Percentiles rank a stretch among this genome's conserved stretches.
phyloP scores from a whole-genome alignment of 805 yeast species.

The Lachancea quebecensis region DNA sequence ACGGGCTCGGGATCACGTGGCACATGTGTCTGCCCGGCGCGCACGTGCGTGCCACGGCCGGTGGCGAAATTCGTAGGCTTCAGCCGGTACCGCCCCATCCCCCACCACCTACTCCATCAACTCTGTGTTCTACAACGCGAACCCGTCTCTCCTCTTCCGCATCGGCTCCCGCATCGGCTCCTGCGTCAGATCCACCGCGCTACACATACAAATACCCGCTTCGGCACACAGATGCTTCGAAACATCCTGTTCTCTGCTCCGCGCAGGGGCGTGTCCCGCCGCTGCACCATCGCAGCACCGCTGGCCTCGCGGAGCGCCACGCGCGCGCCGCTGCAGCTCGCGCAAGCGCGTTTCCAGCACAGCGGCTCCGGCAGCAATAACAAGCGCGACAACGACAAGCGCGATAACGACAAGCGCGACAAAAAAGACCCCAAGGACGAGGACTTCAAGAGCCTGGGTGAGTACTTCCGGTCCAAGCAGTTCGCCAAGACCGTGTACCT shows the following conservation, averaged over 20 bases:
- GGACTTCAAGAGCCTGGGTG: constrained; percentile 27
- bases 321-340: neutral
- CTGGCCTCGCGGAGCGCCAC: neutral
- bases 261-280: neutral
- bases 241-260: neutral
- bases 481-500: constrained; percentile 35
- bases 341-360: neutral
- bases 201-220: too few relatives aligned
- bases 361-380: constrained; percentile 1
- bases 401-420: constrained; percentile 14
- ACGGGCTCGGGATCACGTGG: too few relatives aligned
- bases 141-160: too few relatives aligned
- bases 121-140: neutral
- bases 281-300: too few relatives aligned
- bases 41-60: too few relatives aligned
- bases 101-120: neutral
- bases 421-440: constrained; percentile 18
- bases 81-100: too few relatives aligned
- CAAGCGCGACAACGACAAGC: constrained; percentile 9
- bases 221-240: constrained; percentile 2
- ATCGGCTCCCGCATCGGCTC: neutral
- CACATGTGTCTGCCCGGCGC: too few relatives aligned
- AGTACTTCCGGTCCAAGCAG: constrained; percentile 39
- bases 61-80: too few relatives aligned
- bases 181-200: too few relatives aligned